Evolutionary conservation across 441 rosid species (phyloP), one percentile per base, ranked within the genome.

Genomic region (Mallotus japonicus): DNA sequence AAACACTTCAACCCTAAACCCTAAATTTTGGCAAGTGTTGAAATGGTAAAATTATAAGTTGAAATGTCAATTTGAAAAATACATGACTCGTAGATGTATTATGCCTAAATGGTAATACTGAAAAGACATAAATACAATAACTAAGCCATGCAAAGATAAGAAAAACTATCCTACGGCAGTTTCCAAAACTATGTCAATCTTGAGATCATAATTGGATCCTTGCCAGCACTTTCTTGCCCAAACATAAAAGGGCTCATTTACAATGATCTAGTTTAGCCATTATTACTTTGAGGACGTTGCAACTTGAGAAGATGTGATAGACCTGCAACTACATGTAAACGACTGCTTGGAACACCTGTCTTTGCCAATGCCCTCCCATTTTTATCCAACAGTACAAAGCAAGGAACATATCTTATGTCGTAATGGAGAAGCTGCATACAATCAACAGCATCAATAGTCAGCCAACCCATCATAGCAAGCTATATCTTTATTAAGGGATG

Each of bases 351-450:
- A 75, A 90, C 77, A 65, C 95, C 99, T 0, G 95, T 89, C 70
- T 89, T 95, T 22, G 92, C 97, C 75, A 95, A 74, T 14, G 98
- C 97, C 56, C 72, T 84, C 70, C 99, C 97, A 10, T 87, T 78
- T 74, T 89, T 88, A 75, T 95, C 99, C 93, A 92, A 77, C 79
- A 92, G 67, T 68, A 90, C 96, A 83, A 90, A 92, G 86, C 99
- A 91, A 77, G 97, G 98, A 67, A 92, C 96, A 37, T 92, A 92
- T 76, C 76, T 87, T 77, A 92, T 83, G 80, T 91, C 96, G 74
- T 95, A 95, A 62, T 87, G 93, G 66, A 95, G 96, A 70, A 92
- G 93, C 96, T 92, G 87, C 87, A 84, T 1, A 75, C 10, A 71
- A 22, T 11, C 47, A 80, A 22, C 56, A 65, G 6, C 32, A 58